These are phyloP conservation scores for Choanephora cucurbitarum DNA, from an alignment of 371 early-diverging fungal species.

Conservation along the genomic window DNA sequence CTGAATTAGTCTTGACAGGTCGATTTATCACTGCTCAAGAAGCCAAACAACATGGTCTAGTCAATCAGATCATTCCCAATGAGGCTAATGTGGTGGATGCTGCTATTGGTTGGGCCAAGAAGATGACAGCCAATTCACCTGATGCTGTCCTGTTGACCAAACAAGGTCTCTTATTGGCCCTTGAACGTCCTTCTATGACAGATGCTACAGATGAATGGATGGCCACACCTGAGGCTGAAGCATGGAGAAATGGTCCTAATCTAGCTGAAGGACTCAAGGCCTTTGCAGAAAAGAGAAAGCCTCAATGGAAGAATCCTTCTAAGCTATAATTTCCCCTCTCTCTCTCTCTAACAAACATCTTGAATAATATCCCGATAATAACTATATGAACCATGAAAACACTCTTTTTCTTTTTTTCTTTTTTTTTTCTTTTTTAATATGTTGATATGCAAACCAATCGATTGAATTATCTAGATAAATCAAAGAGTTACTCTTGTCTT, in stretches of 20 bases:
- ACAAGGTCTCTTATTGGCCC: conserved; percentile 41
- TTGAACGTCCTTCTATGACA: conserved; percentile 41
- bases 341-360: no score
- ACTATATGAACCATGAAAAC: no score
- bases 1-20: conserved; percentile 50
- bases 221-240: conserved; percentile 36
- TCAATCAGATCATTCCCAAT: conserved; percentile 45
- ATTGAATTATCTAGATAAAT: background rate
- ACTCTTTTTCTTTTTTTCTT: background rate
- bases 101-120: conserved; percentile 40
- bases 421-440: background rate
- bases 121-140: conserved; percentile 44
- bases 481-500: conserved; percentile 7
- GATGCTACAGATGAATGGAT: conserved; percentile 42
- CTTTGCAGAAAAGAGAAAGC: conserved; percentile 39
- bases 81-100: conserved; percentile 36
- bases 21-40: conserved; percentile 46
- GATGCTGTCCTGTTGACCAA: conserved; percentile 51
- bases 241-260: conserved; percentile 42
- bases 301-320: conserved; percentile 43
- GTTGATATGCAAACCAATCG: background rate
- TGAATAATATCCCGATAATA: no score
- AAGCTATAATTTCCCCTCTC: conserved; percentile 10
- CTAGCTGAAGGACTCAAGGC: conserved; percentile 44
- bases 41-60: conserved; percentile 47